Percentiles rank a stretch among this genome's conserved stretches.
phyloP scores from a whole-genome alignment of 2,329 filamentous ascomycete species.

The Cercospora berteroae region DNA sequence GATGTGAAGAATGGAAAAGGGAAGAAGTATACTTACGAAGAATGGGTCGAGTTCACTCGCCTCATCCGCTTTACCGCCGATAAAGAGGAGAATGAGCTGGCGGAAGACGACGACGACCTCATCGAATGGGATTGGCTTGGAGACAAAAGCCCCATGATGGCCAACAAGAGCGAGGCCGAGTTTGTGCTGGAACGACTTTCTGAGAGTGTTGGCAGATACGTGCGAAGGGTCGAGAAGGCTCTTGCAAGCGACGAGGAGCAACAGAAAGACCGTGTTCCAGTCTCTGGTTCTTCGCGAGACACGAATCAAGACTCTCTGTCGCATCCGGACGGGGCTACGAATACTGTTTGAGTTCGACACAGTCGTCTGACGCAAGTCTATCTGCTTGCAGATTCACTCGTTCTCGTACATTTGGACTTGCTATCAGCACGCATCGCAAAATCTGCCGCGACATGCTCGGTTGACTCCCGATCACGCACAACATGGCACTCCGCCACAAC shows the following conservation, averaged over 20 bases:
- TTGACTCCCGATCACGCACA: background rate
- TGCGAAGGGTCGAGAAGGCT: conserved; percentile 26
- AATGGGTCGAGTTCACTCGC: conserved; percentile 82
- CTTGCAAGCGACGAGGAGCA: background rate
- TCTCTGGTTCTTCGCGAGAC: background rate
- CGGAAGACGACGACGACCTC: conserved; percentile 58
- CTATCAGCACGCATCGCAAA: background rate
- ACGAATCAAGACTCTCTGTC: background rate
- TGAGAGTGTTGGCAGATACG: conserved; percentile 58
- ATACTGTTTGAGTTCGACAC: conserved; percentile 44
- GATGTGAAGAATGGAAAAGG: conserved; percentile 59
- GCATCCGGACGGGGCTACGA: conserved; percentile 41
- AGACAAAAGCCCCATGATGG: conserved; percentile 65
- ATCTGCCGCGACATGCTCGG: background rate
- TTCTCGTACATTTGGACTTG: conserved; percentile 30
- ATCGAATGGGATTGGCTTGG: conserved; percentile 73
- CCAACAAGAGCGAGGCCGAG: conserved; percentile 61
- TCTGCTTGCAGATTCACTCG: conserved; percentile 53
- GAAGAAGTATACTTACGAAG: conserved; percentile 72
- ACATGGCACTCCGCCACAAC: background rate
- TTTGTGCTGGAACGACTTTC: conserved; percentile 66
- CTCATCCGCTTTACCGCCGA: conserved; percentile 61
- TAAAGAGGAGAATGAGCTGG: conserved; percentile 38
- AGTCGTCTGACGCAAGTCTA: conserved; percentile 48
- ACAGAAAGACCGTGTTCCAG: background rate